phyloP scores from a whole-genome alignment of 2,329 filamentous ascomycete species.

The Colletotrichum endophyticum region DNA sequence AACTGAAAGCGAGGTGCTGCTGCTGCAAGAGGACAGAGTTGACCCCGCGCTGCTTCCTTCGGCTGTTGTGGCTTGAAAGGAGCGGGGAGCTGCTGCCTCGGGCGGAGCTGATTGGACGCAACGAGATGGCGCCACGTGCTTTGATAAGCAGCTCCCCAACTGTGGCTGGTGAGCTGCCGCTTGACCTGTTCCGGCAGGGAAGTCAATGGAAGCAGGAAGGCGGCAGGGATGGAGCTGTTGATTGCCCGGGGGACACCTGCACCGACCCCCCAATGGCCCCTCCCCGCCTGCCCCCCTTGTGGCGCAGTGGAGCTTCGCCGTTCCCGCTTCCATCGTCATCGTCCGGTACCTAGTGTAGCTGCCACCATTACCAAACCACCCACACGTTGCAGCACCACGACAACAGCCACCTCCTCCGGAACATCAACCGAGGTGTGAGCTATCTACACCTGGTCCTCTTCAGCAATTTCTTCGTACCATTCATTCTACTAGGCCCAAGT shows the following conservation, averaged over 20 bases:
- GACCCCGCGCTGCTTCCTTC: constrained; percentile 7
- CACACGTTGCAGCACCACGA: not conserved
- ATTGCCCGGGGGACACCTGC: constrained; percentile 6
- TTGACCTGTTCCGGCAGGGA: not conserved
- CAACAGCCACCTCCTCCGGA: not conserved
- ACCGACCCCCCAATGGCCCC: not conserved
- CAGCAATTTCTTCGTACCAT: not conserved
- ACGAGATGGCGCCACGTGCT: not conserved
- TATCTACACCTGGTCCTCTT: not conserved
- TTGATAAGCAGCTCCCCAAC: not conserved
- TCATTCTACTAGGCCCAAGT: too few species aligned
- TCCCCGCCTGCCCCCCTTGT: constrained; percentile 8
- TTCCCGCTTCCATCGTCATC: constrained; percentile 17
- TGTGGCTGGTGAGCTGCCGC: not conserved
- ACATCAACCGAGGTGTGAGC: not conserved
- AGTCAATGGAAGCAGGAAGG: constrained; percentile 12
- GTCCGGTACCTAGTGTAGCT: not conserved
- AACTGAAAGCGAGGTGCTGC: not conserved
- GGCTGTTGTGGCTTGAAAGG: not conserved
- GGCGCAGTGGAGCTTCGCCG: constrained; percentile 16
- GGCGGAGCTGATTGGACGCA: not conserved
- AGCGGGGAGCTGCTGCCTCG: not conserved
- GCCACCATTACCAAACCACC: not conserved
- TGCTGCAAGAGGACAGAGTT: not conserved
- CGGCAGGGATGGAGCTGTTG: constrained; percentile 13